These are phyloP conservation scores for Mucor piriformis DNA, from an alignment of 371 early-diverging fungal species.

Conservation along the genomic window DNA sequence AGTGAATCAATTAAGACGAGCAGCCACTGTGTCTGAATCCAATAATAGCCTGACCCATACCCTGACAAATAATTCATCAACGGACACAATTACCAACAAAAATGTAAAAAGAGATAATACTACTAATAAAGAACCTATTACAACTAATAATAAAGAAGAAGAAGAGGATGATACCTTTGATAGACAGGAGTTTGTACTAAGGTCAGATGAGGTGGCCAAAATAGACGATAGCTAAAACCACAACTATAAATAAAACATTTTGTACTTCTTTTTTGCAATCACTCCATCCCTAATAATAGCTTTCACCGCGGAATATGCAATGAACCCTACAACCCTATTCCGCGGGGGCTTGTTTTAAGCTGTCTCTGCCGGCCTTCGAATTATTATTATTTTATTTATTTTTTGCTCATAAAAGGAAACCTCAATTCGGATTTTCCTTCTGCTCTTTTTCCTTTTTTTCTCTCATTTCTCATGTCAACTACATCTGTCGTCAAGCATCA, in stretches of 20 bases:
- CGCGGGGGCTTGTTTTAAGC: not conserved
- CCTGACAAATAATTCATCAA: not conserved
- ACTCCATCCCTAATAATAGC: not conserved
- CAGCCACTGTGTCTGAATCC: constrained; percentile 12
- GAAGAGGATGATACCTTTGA: constrained; percentile 26
- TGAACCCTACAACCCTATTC: not conserved
- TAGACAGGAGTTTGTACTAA: constrained; percentile 41
- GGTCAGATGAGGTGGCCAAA: constrained; percentile 25
- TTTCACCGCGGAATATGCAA: no score
- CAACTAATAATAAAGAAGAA: constrained; percentile 1
- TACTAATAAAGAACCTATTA: not conserved
- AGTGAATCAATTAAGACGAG: constrained; percentile 6
- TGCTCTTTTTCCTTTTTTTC: not conserved
- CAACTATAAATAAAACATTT: not conserved
- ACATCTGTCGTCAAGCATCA: constrained; percentile 8
- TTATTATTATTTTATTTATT: not conserved
- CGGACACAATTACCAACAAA: constrained; percentile 1
- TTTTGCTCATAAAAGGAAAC: not conserved
- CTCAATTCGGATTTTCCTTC: not conserved
- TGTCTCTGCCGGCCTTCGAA: no score
- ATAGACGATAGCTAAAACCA: not conserved
- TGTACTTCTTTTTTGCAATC: not conserved
- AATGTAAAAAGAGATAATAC: not conserved
- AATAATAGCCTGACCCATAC: not conserved
- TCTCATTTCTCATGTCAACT: constrained; percentile 12